Evolutionary conservation across 495 filamentous ascomycete species (phyloP).

Genomic region (Entonaema liquescens): DNA sequence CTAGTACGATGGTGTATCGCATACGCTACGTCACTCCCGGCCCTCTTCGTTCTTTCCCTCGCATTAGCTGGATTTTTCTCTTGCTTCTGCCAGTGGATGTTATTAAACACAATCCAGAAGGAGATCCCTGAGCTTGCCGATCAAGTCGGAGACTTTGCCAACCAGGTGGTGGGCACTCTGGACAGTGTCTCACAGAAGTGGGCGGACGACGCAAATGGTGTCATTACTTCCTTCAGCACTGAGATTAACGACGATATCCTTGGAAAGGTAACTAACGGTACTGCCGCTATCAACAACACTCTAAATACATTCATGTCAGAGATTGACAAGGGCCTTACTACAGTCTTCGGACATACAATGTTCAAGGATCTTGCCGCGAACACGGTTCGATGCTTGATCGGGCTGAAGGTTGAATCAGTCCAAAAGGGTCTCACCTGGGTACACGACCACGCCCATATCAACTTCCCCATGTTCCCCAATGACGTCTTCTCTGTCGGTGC

Average conservation of each 20-base stretch:
- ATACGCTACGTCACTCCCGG: slow-evolving; percentile 84
- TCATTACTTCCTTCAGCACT: slow-evolving; percentile 70
- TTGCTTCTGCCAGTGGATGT: slow-evolving; percentile 84
- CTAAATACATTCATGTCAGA: slow-evolving; percentile 81
- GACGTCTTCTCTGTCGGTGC: slow-evolving; percentile 88
- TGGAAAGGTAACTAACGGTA: slow-evolving; percentile 87
- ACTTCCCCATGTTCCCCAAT: slow-evolving; percentile 78
- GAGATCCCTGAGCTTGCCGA: slow-evolving; percentile 77
- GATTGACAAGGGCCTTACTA: slow-evolving; percentile 73
- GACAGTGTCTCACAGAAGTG: slow-evolving; percentile 78
- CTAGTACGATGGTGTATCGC: slow-evolving; percentile 85
- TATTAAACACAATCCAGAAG: slow-evolving; percentile 76
- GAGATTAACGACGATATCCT: slow-evolving; percentile 86
- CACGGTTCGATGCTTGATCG: slow-evolving; percentile 78
- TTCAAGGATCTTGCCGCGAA: slow-evolving; percentile 76
- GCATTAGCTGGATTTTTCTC: slow-evolving; percentile 85
- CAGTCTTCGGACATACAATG: slow-evolving; percentile 80
- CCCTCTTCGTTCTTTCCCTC: slow-evolving; percentile 86
- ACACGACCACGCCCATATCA: slow-evolving; percentile 80
- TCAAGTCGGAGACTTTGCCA: slow-evolving; percentile 83
- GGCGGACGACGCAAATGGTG: slow-evolving; percentile 78
- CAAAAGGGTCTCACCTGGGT: slow-evolving; percentile 91
- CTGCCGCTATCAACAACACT: slow-evolving; percentile 81
- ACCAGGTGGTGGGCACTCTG: slow-evolving; percentile 76
- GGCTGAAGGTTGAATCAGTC: slow-evolving; percentile 76